Evolutionary conservation across 148 eudicot species (phyloP).

Genomic region (Heliamphora exappendiculata): DNA sequence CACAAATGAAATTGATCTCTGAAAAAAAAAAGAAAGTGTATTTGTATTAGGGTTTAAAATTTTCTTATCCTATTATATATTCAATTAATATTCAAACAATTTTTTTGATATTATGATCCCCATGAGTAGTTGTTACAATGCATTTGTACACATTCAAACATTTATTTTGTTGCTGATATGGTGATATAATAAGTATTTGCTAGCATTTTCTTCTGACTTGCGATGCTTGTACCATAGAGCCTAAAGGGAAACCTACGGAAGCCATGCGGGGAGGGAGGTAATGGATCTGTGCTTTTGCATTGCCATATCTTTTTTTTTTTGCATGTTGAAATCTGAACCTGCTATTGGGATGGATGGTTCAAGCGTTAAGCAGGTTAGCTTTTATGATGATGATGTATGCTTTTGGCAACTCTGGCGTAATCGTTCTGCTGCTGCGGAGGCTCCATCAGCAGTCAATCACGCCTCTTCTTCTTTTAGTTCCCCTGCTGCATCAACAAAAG

Average conservation of each 20-base stretch:
- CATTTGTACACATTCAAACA: background rate
- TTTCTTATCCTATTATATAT: background rate
- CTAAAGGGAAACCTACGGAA: slow-evolving; percentile 90
- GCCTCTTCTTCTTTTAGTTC: slow-evolving; percentile 62
- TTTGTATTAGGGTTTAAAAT: background rate
- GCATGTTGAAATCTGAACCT: slow-evolving; percentile 15
- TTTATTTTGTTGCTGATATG: background rate
- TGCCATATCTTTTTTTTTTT: slow-evolving; percentile 8
- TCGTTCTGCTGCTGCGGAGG: slow-evolving; percentile 91
- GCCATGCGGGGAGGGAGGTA: slow-evolving; percentile 97
- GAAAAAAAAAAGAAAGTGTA: background rate
- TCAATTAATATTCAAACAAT: background rate
- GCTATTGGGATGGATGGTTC: slow-evolving; percentile 21
- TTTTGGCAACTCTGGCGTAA: slow-evolving; percentile 85
- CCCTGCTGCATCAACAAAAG: slow-evolving; percentile 84
- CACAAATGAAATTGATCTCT: background rate
- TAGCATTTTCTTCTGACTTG: slow-evolving; percentile 6
- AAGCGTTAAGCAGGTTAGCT: slow-evolving; percentile 96
- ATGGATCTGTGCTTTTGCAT: slow-evolving; percentile 18
- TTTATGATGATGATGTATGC: slow-evolving; percentile 92
- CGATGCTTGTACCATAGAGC: slow-evolving; percentile 34
- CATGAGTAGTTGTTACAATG: background rate
- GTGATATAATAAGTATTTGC: background rate
- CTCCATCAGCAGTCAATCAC: slow-evolving; percentile 73
- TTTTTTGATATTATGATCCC: background rate